These are phyloP conservation scores for Paraleonurus japonicus DNA, from an alignment of 257 asterid species.

Conservation along the genomic window DNA sequence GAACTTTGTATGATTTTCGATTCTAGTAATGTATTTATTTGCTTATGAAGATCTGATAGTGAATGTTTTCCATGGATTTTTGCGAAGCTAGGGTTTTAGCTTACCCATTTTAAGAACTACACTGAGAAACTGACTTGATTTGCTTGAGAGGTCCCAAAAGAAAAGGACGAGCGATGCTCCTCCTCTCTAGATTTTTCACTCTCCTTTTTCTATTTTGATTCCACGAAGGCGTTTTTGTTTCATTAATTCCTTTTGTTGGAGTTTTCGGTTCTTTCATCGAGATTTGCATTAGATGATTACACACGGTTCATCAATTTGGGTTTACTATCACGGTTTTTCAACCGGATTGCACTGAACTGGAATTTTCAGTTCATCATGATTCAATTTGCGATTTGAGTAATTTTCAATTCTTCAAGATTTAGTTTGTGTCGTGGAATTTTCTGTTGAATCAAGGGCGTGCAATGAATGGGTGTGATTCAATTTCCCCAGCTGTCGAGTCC, in stretches of 20 bases:
- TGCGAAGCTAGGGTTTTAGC: constrained; percentile 37
- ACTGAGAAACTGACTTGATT: not conserved
- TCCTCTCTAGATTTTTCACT: too few relatives aligned
- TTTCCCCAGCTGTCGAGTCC: too few relatives aligned
- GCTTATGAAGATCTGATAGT: constrained; percentile 26
- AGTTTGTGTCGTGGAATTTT: not conserved
- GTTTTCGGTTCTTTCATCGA: too few relatives aligned
- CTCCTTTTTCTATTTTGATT: too few relatives aligned
- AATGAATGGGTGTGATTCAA: not conserved
- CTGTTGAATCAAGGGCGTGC: not conserved
- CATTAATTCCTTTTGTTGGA: too few relatives aligned
- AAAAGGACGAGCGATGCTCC: too few relatives aligned
- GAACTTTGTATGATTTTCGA: constrained; percentile 62
- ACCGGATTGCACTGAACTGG: not conserved
- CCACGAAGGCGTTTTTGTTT: too few relatives aligned
- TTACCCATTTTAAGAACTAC: not conserved
- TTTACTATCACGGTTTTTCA: not conserved
- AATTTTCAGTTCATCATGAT: not conserved
- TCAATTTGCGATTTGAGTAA: not conserved
- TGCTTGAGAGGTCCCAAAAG: not conserved
- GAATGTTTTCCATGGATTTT: not conserved
- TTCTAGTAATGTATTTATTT: not conserved
- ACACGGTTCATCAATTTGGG: not conserved
- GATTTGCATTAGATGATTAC: too few relatives aligned
- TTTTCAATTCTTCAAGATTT: too few relatives aligned